Evolutionary conservation across 2,329 filamentous ascomycete species (phyloP).

Genomic region (Ophiostoma novo-ulmi): DNA sequence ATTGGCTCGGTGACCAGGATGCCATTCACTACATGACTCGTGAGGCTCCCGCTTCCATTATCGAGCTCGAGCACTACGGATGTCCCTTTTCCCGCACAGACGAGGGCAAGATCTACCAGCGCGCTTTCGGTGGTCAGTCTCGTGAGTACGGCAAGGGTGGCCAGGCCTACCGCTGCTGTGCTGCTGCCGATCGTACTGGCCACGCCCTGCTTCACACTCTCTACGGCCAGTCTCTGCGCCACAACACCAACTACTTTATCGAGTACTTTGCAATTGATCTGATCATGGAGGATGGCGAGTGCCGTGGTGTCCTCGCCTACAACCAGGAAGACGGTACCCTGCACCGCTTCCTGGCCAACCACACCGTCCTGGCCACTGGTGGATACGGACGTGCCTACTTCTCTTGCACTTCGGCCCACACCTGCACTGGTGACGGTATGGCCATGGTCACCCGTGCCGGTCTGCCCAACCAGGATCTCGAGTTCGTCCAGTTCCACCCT

Average conservation of each 20-base stretch:
- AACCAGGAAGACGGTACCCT: slow-evolving; percentile 98
- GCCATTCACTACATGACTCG: slow-evolving; percentile 98
- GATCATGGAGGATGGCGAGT: slow-evolving; percentile 96
- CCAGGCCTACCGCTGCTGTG: slow-evolving; percentile 95
- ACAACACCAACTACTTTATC: slow-evolving; percentile 99
- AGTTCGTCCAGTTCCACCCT: slow-evolving; percentile 99
- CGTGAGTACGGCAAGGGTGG: slow-evolving; percentile 94
- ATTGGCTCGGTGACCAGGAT: slow-evolving; percentile 96
- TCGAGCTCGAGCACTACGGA: slow-evolving; percentile 95
- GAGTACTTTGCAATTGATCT: slow-evolving; percentile 97
- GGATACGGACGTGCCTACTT: slow-evolving; percentile 98
- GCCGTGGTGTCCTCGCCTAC: slow-evolving; percentile 93
- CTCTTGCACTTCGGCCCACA: slow-evolving; percentile 95
- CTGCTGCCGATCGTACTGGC: slow-evolving; percentile 91
- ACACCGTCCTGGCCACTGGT: slow-evolving; percentile 94
- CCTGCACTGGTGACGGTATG: slow-evolving; percentile 98
- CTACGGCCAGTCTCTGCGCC: slow-evolving; percentile 91
- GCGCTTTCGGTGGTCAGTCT: slow-evolving; percentile 96
- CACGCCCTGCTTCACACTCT: slow-evolving; percentile 97
- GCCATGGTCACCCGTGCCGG: slow-evolving; percentile 98
- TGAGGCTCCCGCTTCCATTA: slow-evolving; percentile 84
- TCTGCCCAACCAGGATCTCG: slow-evolving; percentile 96
- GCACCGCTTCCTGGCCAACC: slow-evolving; percentile 92
- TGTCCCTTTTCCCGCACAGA: slow-evolving; percentile 96
- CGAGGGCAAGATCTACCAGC: slow-evolving; percentile 96